Evolutionary conservation across 371 early-diverging fungal species (phyloP).

Genomic region (Thermomucor indicae-seudaticae): DNA sequence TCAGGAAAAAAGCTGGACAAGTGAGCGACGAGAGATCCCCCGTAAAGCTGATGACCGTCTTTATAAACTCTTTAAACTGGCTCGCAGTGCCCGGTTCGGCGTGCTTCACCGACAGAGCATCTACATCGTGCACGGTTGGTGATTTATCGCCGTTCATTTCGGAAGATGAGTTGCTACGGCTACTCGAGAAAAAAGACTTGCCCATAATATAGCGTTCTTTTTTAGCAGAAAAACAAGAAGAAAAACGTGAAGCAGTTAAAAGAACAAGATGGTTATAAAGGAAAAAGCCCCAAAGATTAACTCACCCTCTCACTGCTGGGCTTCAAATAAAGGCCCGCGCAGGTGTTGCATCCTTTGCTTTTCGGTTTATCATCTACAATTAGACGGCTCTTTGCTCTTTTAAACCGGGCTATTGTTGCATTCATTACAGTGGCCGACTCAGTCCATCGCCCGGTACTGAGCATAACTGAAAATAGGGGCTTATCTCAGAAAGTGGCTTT

Average conservation of each 20-base stretch:
- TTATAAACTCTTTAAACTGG: slow-evolving; percentile 52
- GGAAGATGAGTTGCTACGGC: slow-evolving; percentile 1
- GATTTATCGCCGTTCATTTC: slow-evolving; percentile 18
- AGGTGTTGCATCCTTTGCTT: too few relatives aligned
- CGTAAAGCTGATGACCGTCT: slow-evolving; percentile 69
- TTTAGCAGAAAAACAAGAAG: too few relatives aligned
- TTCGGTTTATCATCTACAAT: too few relatives aligned
- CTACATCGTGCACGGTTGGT: slow-evolving; percentile 33
- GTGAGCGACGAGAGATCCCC: slow-evolving; percentile 78
- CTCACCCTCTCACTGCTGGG: neutral
- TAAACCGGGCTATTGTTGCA: too few relatives aligned
- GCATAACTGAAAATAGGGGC: too few relatives aligned
- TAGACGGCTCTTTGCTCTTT: too few relatives aligned
- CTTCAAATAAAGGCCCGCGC: neutral
- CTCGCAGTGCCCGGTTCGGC: slow-evolving; percentile 33
- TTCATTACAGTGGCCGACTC: too few relatives aligned
- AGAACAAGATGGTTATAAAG: neutral
- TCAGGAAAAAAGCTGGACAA: slow-evolving; percentile 75
- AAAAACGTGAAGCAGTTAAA: too few relatives aligned
- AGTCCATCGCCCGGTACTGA: too few relatives aligned
- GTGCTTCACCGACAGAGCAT: slow-evolving; percentile 35
- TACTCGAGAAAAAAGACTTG: slow-evolving; percentile 10
- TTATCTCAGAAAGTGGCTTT: too few relatives aligned
- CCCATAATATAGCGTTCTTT: slow-evolving; percentile 7
- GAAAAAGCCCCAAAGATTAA: neutral